Conservation (phyloP, 2,329 filamentous ascomycete genomes). For the Alternaria solani region DNA sequence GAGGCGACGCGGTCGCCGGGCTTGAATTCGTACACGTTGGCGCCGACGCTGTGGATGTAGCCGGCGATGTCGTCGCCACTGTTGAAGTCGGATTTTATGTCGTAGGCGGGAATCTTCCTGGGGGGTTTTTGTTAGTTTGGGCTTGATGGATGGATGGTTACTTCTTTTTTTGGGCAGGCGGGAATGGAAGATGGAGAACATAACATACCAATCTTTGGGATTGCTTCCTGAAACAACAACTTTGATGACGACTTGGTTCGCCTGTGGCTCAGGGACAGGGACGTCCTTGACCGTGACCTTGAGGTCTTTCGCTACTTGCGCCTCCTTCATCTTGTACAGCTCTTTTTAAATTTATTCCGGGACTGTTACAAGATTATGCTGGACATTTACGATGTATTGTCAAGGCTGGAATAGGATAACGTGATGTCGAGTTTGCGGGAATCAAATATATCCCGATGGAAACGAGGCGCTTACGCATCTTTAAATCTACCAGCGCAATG, state of each 20-base stretch:
- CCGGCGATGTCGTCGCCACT: constrained; percentile 65
- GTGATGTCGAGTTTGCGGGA: neutral
- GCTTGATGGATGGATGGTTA: too few relatives aligned
- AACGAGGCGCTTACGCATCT: neutral
- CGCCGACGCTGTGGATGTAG: constrained; percentile 63
- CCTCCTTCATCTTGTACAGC: constrained; percentile 54
- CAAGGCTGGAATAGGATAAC: neutral
- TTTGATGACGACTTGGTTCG: constrained; percentile 50
- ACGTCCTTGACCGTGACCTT: constrained; percentile 51
- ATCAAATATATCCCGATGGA: neutral
- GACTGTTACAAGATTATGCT: neutral
- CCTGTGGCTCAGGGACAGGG: constrained; percentile 41
- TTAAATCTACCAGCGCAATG: neutral
- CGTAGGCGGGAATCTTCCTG: constrained; percentile 38
- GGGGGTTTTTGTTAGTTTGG: too few relatives aligned
- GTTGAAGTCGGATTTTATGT: constrained; percentile 48
- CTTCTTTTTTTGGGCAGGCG: too few relatives aligned
- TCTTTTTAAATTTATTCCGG: neutral
- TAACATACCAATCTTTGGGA: constrained; percentile 59
- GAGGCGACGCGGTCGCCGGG: constrained; percentile 65
- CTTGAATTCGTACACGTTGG: constrained; percentile 65
- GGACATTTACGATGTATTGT: neutral
- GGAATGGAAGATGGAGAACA: constrained; percentile 6
- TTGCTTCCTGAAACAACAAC: constrained; percentile 53
- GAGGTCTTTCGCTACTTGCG: constrained; percentile 43